phyloP scores from a whole-genome alignment of 1,284 basidiomycete species.

The Inonotus hispidus region DNA sequence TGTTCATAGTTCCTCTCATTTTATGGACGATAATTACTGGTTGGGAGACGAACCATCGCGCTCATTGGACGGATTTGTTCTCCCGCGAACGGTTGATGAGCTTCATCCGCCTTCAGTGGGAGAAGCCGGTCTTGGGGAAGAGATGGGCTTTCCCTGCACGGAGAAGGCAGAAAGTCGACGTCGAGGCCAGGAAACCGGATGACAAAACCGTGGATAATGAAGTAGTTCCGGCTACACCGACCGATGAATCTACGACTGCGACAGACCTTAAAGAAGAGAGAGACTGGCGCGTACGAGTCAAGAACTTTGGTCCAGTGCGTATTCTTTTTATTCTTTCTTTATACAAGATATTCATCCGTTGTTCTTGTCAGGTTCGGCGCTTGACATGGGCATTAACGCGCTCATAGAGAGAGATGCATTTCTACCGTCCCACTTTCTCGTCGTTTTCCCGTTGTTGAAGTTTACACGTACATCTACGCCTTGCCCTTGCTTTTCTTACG shows the following conservation, averaged over 20 bases:
- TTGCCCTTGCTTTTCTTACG: not conserved
- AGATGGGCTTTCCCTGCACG: no score
- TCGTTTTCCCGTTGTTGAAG: not conserved
- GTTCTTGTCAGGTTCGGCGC: not conserved
- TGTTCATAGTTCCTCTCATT: conserved; percentile 4
- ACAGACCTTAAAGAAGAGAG: not conserved
- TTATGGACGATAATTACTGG: conserved; percentile 14
- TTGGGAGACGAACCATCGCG: conserved; percentile 9
- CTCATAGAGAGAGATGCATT: not conserved
- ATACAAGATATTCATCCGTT: not conserved
- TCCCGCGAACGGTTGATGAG: not conserved
- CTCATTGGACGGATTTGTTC: not conserved
- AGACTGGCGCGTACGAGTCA: not conserved
- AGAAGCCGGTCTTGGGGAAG: not conserved
- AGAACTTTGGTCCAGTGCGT: conserved; percentile 1
- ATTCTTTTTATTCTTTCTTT: not conserved
- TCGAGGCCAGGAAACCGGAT: not conserved
- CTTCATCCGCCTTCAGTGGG: not conserved
- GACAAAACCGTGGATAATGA: not conserved
- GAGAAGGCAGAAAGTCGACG: not conserved
- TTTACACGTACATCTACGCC: no score
- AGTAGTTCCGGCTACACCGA: not conserved
- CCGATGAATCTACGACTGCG: not conserved
- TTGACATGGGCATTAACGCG: not conserved
- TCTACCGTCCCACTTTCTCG: not conserved